Evolutionary conservation across 371 early-diverging fungal genomes (phyloP).

Genomic region (Batrachochytrium dendrobatidis): DNA sequence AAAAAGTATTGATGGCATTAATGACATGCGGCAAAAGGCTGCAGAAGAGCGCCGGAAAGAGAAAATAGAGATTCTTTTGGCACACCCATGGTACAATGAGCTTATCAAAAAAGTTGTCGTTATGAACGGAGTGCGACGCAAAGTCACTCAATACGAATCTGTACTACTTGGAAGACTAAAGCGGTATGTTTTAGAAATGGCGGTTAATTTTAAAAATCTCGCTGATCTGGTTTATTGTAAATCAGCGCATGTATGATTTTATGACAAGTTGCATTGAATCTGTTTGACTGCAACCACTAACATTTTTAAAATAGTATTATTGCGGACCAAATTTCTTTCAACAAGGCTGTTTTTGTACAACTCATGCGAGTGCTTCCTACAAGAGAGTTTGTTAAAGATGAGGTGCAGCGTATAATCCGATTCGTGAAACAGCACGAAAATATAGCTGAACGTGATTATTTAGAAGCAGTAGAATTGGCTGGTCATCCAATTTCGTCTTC

Average conservation of each 20-base stretch:
- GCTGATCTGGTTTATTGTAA: background rate
- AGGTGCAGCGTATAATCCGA: conserved; percentile 40
- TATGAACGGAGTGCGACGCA: conserved; percentile 18
- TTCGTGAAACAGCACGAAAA: conserved; percentile 34
- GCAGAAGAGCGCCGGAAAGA: conserved; percentile 14
- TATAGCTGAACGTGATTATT: conserved; percentile 38
- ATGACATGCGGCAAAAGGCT: conserved; percentile 34
- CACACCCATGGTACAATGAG: conserved; percentile 43
- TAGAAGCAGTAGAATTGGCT: conserved; percentile 40
- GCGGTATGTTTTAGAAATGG: conserved; percentile 14
- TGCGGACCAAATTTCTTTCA: conserved; percentile 23
- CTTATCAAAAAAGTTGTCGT: conserved; percentile 29
- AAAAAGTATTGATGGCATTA: conserved; percentile 28
- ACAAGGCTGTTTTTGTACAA: conserved; percentile 30
- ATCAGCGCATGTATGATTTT: background rate
- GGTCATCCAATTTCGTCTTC: conserved; percentile 26
- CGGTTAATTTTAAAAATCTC: background rate
- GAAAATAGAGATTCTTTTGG: conserved; percentile 11
- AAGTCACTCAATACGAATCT: conserved; percentile 24
- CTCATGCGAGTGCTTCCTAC: conserved; percentile 36
- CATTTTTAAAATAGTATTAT: conserved; percentile 11
- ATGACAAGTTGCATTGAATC: conserved; percentile 6
- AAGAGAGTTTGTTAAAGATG: conserved; percentile 37
- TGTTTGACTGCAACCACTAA: conserved; percentile 20
- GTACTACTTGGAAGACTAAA: conserved; percentile 30